Base-by-base conservation (phyloP, 78 protist genomes). In the Dictyostelium citrinum region DNA sequence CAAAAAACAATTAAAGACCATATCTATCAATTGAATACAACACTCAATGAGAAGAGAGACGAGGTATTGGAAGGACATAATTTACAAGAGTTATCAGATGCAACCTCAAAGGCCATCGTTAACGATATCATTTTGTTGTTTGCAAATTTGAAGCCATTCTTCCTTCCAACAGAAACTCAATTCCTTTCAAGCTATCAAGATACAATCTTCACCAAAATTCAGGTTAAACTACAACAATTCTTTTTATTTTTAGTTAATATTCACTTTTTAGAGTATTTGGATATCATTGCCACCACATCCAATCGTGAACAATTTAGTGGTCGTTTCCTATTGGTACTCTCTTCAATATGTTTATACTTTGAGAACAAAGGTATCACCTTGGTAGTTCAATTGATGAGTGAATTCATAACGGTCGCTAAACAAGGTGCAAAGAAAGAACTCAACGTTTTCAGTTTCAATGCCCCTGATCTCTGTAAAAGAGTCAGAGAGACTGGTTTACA, bases 71-170 rank as follows among this genome's bases (percentile, higher is more conserved):
- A 88, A n/a, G 93, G 85, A 6, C 24, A 9, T 4, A 4, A 10
- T 1, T 14, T 88, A 45, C 51, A 27, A 16, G 84, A 61, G 43
- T n/a, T 78, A 14, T 88, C 93, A 61, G 93, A 88, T 33, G 31
- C 43, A 24, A 88, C 93, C 12, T 51, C 85, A 14, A 78, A 76
- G 33, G 68, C 43, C 17, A 88, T 88, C 24, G 37, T 88, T 2
- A 31, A 67, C 9, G 93, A 88, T 22, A 88, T 88, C 22, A 45
- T 51, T 8, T 10, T 33, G n/a, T 46, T 88, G 10, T 88, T 88
- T 68, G 81, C 67, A 33, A 88, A 88, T 78, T 79, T 88, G 27
- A 88, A 88, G 46, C 93, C 93, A 78, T 88, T 88, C 85, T 88
- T 88, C 55, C 45, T 88, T 37, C 79, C 85, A 61, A 88, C 84